Evolutionary conservation across 257 asterid genomes (phyloP).

Genomic region (Solanum paucissectum): DNA sequence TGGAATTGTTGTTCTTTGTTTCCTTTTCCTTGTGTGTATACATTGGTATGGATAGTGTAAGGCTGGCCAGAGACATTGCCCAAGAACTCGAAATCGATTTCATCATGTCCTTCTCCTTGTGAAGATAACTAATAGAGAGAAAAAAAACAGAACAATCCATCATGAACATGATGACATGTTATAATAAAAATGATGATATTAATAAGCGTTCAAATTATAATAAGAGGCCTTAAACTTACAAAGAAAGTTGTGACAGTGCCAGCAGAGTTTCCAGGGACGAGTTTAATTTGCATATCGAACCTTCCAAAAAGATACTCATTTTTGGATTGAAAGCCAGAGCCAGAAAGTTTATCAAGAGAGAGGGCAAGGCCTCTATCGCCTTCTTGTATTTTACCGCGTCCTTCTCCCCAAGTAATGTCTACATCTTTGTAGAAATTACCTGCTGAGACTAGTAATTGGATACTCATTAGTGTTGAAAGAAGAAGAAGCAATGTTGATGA

Average conservation of each 20-base stretch:
- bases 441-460: not conserved
- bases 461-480: not conserved
- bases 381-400: not conserved
- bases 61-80: constrained; percentile 2
- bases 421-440: constrained; percentile 7
- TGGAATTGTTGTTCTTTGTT: constrained; percentile 5
- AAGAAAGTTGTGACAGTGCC: not conserved
- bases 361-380: not conserved
- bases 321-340: constrained; percentile 1
- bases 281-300: not conserved
- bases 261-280: not conserved
- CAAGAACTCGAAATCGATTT: constrained; percentile 1
- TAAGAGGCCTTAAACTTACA: not conserved
- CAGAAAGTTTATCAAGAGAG: not conserved
- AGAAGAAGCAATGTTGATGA: not conserved
- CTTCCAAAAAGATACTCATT: not conserved
- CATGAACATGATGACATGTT: not conserved
- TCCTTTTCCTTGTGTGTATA: constrained; percentile 2
- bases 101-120: not conserved
- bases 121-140: not conserved
- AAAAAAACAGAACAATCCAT: not conserved
- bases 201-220: not conserved
- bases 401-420: not conserved
- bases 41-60: constrained; percentile 2
- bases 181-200: not conserved